Evolutionary conservation across 306 rosid species (phyloP), one percentile per base, ranked within the genome.

Genomic region (Hippophae rhamnoides): DNA sequence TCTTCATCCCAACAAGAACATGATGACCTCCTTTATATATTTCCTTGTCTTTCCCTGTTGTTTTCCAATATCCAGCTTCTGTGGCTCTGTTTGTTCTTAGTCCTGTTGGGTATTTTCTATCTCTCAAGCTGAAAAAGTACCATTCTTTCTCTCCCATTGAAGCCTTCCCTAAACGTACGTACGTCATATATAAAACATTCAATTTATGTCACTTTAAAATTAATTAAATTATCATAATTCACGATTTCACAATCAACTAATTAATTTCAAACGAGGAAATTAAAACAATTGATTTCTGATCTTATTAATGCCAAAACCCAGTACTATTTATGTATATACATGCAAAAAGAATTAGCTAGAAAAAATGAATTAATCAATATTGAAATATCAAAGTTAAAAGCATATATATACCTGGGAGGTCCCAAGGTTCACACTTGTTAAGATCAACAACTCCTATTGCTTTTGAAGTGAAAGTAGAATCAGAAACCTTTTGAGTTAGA

Each of bases 341-440:
- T 18, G 23, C 23, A 18, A 18, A 18, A 18, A 18, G 23, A 18
- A 18, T 18, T 18, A 18, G 23, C 1, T 18, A 18, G 23, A 18
- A 18, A 18, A 18, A 18, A 18, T 18, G 0, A 18, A 18, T 18
- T 18, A 18, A 18, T 18, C 23, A 18, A 18, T 18, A 18, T 18
- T 18, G 23, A 18, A 49, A 6, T 0, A 13, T 3, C 7, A 13
- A 49, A 13, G 14, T 1, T 5, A 12, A 5, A 23, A 49, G 9
- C 23, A 18, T 18, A 18, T 18, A 18, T 18, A 18, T 66, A 75
- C 97, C 97, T 68, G 96, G 96, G 47, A 92, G 96, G 65, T 92
- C 96, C 99, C 99, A 92, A 64, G 99, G 99, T 63, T 92, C 96
- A 63, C 76, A 81, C 70, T 84, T 92, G 56, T 92, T 92, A 65